Evolutionary conservation across 139 green algal species (phyloP), one percentile per base, ranked within the genome.

Genomic region (Micractinium conductrix): DNA sequence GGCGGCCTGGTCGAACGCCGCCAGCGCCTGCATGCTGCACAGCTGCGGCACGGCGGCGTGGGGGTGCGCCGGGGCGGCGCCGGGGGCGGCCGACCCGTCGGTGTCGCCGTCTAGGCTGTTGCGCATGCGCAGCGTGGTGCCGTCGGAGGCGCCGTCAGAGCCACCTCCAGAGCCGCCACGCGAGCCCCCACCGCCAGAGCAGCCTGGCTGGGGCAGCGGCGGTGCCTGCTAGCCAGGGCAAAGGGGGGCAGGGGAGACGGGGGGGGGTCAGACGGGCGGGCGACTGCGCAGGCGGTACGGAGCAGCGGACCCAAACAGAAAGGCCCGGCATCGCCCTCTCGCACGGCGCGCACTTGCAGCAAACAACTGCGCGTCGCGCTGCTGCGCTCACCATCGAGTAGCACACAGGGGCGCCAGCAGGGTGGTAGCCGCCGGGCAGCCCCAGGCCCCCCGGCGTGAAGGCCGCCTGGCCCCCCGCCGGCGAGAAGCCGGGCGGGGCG

Each of bases 51-150:
- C 50, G 43, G 35, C 14, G 2, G 12, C 16, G 28, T 58, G 48
- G n/a, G 10, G 8, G n/a, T 43, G 65, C 28, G 30, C 33, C 12
- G 37, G 28, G 67, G 67, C 67, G 67, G 17, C 2, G 35, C 33
- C 35, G 67, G 67, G 26, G 67, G n/a, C 26, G 43, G 14, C 43
- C 30, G 19, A 38, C 48, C 53, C 58, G 53, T 38, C 55, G 2
- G 33, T 55, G 53, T 40, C 75, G 37, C 50, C n/a, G 17, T 81
- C 75, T 28, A 70, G 19, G 55, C 53, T 72, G 75, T n/a, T 50
- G 53, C 75, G 75, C 37, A 81, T 12, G 38, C 75, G 75, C 55
- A 81, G 75, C 4, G 62, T 55, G 75, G 75, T 81, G 74, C 74
- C 35, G 28, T 81, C 75, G 0, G 75, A 81, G 50, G 38, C 58